Base-by-base conservation (phyloP, 805 yeast genomes). In the Sugiyamaella qingdaonensis region DNA sequence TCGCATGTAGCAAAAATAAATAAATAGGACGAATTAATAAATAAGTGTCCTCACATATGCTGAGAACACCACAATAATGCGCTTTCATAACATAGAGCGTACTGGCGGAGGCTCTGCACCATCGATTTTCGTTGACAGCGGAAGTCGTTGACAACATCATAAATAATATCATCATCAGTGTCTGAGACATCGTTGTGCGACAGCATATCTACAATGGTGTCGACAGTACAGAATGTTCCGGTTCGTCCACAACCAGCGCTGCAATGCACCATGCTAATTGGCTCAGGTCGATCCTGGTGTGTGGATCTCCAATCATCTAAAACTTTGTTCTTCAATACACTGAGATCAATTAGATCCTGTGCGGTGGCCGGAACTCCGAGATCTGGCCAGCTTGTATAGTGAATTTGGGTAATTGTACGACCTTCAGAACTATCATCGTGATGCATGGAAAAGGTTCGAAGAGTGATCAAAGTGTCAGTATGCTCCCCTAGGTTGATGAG, bases 231-330 rank as follows among this genome's bases (percentile, higher is more conserved):
- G 65, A 87, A 85, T 1, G 96, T 87, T 1, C 99, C 99, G 0
- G 98, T 92, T 54, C 99, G 77, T 9, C 99, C 99, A 68, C 97
- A 92, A 0, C 99, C 99, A 1, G 98, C 98, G 11, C 95, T 86
- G 68, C 99, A 92, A 71, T 92, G 98, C 39, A 86, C 88, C 43
- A 89, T 64, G 21, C 42, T 18, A 33, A 35, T 29, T 10, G 62
- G 58, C 24, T 57, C 60, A 11, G 14, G 41, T 21, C 31, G 29
- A 11, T 16, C 18, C 32, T 41, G 33, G 21, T 37, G 42, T 32
- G 19, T 27, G 2, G 16, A 14, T 24, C 36, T 27, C 37, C 54
- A 48, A 7, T 58, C 55, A 21, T 52, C 35, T 49, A 74, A 63
- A 11, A 80, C 64, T 13, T 73, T 58, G 19, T 72, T 69, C 54